These are phyloP conservation scores for Lotmaria passim DNA, from an alignment of 208 protist genomes.

Conservation along the genomic window DNA sequence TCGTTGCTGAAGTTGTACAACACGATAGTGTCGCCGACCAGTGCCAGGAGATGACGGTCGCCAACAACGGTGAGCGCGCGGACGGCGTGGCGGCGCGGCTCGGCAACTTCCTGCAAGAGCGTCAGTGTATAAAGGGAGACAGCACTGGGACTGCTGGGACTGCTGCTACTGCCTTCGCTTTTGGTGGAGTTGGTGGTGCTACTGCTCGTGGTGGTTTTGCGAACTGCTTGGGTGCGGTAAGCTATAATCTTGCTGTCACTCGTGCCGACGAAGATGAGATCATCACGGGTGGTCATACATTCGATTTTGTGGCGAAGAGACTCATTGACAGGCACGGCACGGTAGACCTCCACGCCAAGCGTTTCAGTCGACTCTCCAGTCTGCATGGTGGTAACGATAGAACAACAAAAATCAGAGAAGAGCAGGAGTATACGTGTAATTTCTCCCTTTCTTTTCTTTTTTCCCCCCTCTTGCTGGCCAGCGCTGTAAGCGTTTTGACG, in stretches of 20 bases:
- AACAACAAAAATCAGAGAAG: constrained; percentile 4
- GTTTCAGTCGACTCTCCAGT: constrained; percentile 1
- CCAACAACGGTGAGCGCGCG: constrained; percentile 41
- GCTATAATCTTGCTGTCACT: constrained; percentile 57
- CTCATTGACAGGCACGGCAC: constrained; percentile 18
- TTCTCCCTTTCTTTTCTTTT: too few species aligned
- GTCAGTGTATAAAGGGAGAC: not conserved
- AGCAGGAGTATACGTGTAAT: not conserved
- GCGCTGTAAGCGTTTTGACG: too few species aligned
- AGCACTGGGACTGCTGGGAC: too few species aligned
- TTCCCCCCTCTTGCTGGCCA: too few species aligned
- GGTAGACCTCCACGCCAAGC: constrained; percentile 25
- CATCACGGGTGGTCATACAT: constrained; percentile 43
- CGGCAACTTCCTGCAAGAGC: constrained; percentile 23
- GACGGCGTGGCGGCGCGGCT: constrained; percentile 38
- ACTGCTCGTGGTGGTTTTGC: not conserved
- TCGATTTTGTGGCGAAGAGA: constrained; percentile 42
- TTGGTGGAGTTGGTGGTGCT: not conserved
- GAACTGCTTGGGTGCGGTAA: constrained; percentile 30
- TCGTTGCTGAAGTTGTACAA: constrained; percentile 21
- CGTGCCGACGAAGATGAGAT: constrained; percentile 67
- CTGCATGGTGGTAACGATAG: constrained; percentile 10
- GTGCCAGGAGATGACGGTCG: constrained; percentile 41
- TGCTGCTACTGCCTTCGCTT: too few species aligned
- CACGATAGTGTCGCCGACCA: constrained; percentile 26